Percentiles rank a stretch among this genome's conserved stretches.
Evolutionary conservation across 306 rosid genomes (phyloP).

Genomic region (Castanopsis chinensis): DNA sequence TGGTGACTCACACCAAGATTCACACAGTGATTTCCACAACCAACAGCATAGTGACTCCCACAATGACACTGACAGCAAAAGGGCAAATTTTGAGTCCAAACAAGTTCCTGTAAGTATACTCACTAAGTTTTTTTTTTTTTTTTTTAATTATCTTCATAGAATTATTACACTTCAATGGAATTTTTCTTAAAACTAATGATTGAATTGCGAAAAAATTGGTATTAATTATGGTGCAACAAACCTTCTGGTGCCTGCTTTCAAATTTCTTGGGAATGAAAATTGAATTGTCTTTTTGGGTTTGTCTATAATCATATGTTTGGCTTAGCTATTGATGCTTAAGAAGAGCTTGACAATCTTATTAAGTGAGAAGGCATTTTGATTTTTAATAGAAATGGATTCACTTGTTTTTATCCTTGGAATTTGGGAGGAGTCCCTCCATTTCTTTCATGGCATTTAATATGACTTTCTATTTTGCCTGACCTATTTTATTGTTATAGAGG

Average conservation of each 20-base stretch:
- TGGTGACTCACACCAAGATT: constrained; percentile 25
- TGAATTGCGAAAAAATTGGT: neutral
- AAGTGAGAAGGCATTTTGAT: neutral
- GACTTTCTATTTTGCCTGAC: neutral
- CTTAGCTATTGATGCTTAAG: neutral
- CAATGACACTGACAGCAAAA: constrained; percentile 26
- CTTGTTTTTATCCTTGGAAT: neutral
- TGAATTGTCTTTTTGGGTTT: neutral
- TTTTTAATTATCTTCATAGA: neutral
- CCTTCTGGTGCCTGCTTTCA: neutral
- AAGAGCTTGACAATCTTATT: neutral
- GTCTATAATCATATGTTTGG: neutral
- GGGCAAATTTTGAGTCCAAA: constrained; percentile 29
- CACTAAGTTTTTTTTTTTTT: neutral
- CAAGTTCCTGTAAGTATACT: constrained; percentile 49
- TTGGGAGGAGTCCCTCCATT: neutral
- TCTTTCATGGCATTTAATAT: neutral
- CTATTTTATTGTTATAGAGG: constrained; percentile 29
- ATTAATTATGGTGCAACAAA: neutral
- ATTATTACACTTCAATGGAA: neutral
- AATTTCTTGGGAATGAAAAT: neutral
- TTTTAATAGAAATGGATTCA: neutral
- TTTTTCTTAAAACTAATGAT: neutral
- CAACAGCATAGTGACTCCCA: constrained; percentile 20
- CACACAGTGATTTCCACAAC: constrained; percentile 22